Base-by-base conservation (phyloP, 306 rosid genomes). In the Acmispon strigosus region DNA sequence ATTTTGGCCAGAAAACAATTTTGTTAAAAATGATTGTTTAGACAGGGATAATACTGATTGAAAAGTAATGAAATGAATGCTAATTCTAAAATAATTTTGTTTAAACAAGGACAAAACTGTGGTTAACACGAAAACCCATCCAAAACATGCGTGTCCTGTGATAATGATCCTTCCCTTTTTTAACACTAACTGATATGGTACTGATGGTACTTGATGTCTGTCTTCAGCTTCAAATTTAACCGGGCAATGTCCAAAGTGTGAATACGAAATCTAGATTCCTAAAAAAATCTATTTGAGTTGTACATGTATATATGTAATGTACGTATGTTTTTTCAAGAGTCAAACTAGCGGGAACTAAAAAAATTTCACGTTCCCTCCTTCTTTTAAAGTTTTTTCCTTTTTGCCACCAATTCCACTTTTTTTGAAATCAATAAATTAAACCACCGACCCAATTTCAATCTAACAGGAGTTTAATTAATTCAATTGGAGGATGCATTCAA, bases 301-400 rank as follows among this genome's bases (percentile, higher is more conserved):
- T n/a, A n/a, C n/a, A n/a, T n/a, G n/a, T n/a, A n/a, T n/a, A n/a
- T n/a, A n/a, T n/a, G n/a, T n/a, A n/a, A n/a, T n/a, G 34, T 20
- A 24, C 45, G 39, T 50, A 41, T 10, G 17, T 7, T 12, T 44
- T 70, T 74, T 68, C 63, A 20, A 44, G n/a, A 52, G 73, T 68
- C 79, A 79, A 62, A 62, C 68, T 55, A 76, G 92, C 86, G 92
- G 89, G 86, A 85, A 80, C 77, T 27, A 58, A 4, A 48, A 48
- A 32, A 71, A 76, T 53, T 81, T 78, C 73, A 51, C 29, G 22
- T 85, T 87, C 89, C 92, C 89, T 78, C 88, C 62, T 9, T 45
- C 72, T 64, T 84, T 75, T 48, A 41, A 75, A 73, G 66, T 65
- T 58, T 9, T 12, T 70, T 59, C 19, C 42, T 42, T 37, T 66